Base-by-base conservation (phyloP, 2,329 filamentous ascomycete species). In the Didymella exigua region DNA sequence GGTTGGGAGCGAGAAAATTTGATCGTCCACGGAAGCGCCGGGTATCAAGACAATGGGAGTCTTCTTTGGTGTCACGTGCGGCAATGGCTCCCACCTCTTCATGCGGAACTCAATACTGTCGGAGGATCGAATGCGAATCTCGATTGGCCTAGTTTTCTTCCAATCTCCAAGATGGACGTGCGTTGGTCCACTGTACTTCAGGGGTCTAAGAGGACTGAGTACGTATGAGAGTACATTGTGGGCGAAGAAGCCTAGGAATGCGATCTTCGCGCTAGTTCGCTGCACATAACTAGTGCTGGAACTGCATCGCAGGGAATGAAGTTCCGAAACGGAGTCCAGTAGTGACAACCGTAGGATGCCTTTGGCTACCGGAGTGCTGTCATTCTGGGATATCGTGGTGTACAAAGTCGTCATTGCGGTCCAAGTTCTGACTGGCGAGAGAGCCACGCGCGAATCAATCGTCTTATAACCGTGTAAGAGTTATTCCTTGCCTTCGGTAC, bases 1-100 rank as follows among this genome's bases (percentile, higher is more conserved):
- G 2, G 85, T 88, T 2, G 85, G 85, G 24, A 86, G 76, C 0
- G 85, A 80, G 58, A 79, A 88, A 48, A 88, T 86, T 58, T 85
- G 81, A 61, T 88, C 83, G 67, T 87, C 83, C 1, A 88, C 85
- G 1, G 83, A 78, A 0, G 85, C 84, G 18, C 86, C 86, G 0
- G 85, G 84, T 38, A 88, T 78, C 77, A 88, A 81, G 56, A 88
- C 80, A 5, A 88, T 72, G 56, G 64, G 78, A n/a, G 29, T 37
- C 29, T 31, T 30, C 11, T 1, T 33, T 7, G 30, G 10, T 5
- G 38, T 7, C 1, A 11, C 16, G 13, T 5, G 29, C 23, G 21
- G 1, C 1, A 23, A 21, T n/a, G 47, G 37, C 23, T 43, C 37
- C 47, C 47, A 49, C 1, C 3, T 29, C 38, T 49, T 43, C 29